A percentile compares a stretch with the other conserved stretches of the same genome.
phyloP scores from a whole-genome alignment of 257 asterid species.

The Leptodermis oblonga region DNA sequence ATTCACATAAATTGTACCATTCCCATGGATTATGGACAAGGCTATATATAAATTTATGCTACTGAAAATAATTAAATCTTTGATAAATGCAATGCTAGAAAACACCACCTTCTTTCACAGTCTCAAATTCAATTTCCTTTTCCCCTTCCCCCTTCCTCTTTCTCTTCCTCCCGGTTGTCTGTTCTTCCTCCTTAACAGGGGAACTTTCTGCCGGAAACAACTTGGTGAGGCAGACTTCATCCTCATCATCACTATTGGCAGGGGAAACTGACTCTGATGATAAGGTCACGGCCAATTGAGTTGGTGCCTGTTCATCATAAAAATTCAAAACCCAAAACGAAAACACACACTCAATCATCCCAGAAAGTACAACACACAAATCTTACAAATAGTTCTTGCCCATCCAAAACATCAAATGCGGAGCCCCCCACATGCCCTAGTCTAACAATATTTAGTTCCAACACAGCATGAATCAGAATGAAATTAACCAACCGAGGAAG shows the following conservation, averaged over 20 bases:
- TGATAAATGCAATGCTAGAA: neutral
- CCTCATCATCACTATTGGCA: slow-evolving; percentile 46
- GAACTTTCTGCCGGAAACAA: slow-evolving; percentile 42
- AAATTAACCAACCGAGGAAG: neutral
- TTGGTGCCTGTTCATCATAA: slow-evolving; percentile 37
- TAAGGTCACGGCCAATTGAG: slow-evolving; percentile 32
- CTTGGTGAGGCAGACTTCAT: slow-evolving; percentile 39
- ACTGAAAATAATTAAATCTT: neutral
- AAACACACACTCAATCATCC: neutral
- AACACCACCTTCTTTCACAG: slow-evolving; percentile 32
- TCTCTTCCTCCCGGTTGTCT: slow-evolving; percentile 29
- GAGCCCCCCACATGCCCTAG: neutral
- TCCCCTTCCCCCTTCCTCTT: slow-evolving; percentile 25
- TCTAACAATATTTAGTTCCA: neutral
- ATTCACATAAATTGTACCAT: neutral
- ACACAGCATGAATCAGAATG: neutral
- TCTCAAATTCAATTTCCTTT: slow-evolving; percentile 37
- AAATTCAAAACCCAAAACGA: slow-evolving; percentile 1
- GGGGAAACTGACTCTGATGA: slow-evolving; percentile 59
- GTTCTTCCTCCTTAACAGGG: slow-evolving; percentile 27
- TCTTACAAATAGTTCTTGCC: neutral
- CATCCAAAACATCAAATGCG: neutral
- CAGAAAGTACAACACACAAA: neutral
- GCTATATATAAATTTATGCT: neutral
- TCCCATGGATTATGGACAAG: neutral